Conservation (phyloP, 352 stramenopile species). For the Phytopythium litorale region DNA sequence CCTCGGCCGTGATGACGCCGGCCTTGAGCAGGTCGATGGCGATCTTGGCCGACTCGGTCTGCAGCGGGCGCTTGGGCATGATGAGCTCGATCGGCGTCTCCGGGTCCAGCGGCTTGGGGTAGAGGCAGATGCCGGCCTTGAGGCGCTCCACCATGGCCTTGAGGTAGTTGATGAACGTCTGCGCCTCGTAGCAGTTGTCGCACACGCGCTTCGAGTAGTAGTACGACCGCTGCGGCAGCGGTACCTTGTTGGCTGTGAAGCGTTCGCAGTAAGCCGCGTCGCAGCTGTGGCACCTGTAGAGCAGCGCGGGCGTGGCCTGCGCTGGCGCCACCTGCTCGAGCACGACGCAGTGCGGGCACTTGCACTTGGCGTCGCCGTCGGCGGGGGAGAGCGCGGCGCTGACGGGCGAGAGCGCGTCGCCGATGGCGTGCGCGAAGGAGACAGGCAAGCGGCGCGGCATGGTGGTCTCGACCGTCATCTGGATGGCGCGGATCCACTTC, state of each 20-base stretch:
- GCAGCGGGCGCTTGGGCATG: constrained; percentile 78
- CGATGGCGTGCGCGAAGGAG: constrained; percentile 39
- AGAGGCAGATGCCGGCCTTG: constrained; percentile 83
- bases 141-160: constrained; percentile 82
- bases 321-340: constrained; percentile 26
- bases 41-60: constrained; percentile 81
- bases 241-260: constrained; percentile 77
- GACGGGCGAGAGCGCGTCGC: constrained; percentile 54
- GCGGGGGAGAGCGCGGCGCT: constrained; percentile 38
- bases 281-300: constrained; percentile 85
- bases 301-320: constrained; percentile 25
- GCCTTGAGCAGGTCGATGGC: constrained; percentile 86
- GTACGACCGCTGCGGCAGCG: constrained; percentile 69
- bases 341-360: constrained; percentile 57
- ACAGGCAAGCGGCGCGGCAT: constrained; percentile 48
- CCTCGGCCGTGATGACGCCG: constrained; percentile 78
- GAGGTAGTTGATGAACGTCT: constrained; percentile 85
- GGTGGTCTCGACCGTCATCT: constrained; percentile 82
- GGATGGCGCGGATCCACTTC: constrained; percentile 87
- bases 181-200: constrained; percentile 77
- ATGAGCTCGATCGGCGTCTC: constrained; percentile 85
- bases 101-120: constrained; percentile 78
- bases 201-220: constrained; percentile 88
- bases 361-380: constrained; percentile 61
- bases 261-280: constrained; percentile 77